These are phyloP conservation scores for Ogataea saltuana DNA, from an alignment of 805 yeast genomes.

Conservation along the genomic window DNA sequence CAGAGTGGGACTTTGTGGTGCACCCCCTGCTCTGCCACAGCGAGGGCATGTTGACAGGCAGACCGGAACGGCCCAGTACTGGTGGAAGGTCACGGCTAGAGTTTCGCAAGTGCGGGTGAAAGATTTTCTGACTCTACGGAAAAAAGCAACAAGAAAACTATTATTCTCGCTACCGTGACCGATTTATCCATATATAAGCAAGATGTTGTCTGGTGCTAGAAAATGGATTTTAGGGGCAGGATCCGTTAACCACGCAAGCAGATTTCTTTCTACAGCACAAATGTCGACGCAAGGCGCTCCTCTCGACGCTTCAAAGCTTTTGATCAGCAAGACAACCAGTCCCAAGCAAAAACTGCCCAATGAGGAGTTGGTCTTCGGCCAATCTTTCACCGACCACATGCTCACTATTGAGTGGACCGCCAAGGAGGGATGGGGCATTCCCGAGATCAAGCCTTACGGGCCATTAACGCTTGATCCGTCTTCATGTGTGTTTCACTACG, in stretches of 20 bases:
- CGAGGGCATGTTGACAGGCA: constrained; percentile 8
- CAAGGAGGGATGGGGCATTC: constrained; percentile 82
- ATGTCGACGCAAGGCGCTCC: constrained; percentile 36
- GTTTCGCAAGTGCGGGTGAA: neutral
- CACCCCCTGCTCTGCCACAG: constrained; percentile 2
- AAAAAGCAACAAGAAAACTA: constrained; percentile 2
- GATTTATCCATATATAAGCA: neutral
- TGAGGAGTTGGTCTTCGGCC: constrained; percentile 68
- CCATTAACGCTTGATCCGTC: constrained; percentile 81
- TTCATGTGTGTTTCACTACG: constrained; percentile 88
- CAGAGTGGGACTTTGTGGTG: constrained; percentile 1
- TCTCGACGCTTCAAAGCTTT: constrained; percentile 56
- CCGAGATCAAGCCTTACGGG: constrained; percentile 84
- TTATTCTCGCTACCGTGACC: neutral
- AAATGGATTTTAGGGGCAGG: neutral
- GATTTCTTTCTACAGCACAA: constrained; percentile 14
- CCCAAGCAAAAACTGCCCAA: constrained; percentile 61
- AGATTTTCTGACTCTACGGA: constrained; percentile 1
- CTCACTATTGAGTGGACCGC: constrained; percentile 80
- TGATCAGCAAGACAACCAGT: constrained; percentile 43
- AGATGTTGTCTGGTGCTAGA: constrained; percentile 3
- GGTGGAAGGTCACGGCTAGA: constrained; percentile 1
- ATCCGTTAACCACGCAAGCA: neutral
- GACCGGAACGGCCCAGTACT: neutral
- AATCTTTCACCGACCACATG: constrained; percentile 86